Evolutionary conservation across 148 eudicot species (phyloP).

Genomic region (Diospyros kaki): DNA sequence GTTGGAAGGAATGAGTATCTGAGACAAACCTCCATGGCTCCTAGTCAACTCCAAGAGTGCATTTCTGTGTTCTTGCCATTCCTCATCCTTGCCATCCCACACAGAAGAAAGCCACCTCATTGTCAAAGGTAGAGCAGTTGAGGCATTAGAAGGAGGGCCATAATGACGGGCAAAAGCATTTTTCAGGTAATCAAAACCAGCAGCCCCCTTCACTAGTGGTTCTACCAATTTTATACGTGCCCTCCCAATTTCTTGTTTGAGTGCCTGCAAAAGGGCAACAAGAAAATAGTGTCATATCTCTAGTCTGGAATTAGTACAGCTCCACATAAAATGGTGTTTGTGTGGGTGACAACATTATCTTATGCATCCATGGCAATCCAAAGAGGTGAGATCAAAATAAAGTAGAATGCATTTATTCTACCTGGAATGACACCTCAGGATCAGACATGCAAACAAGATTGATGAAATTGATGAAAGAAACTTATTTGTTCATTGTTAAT

Average conservation of each 20-base stretch:
- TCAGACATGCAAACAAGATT: too few relatives aligned
- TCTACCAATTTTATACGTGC: slow-evolving; percentile 77
- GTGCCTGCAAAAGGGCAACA: slow-evolving; percentile 29
- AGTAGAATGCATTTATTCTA: too few relatives aligned
- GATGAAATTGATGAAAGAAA: too few relatives aligned
- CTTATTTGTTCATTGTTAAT: too few relatives aligned
- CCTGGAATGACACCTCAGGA: too few relatives aligned
- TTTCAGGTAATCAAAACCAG: slow-evolving; percentile 64
- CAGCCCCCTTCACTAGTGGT: slow-evolving; percentile 81
- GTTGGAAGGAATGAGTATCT: slow-evolving; percentile 44
- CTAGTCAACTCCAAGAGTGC: slow-evolving; percentile 35
- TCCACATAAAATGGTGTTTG: neutral
- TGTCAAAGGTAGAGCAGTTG: slow-evolving; percentile 58
- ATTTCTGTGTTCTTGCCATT: slow-evolving; percentile 64
- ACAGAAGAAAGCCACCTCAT: slow-evolving; percentile 58
- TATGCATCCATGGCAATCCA: neutral
- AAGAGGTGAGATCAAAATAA: too few relatives aligned
- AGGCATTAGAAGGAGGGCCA: slow-evolving; percentile 64
- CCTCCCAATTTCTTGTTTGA: slow-evolving; percentile 81
- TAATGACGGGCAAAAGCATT: slow-evolving; percentile 54
- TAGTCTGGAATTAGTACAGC: too few relatives aligned
- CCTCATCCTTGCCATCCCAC: slow-evolving; percentile 43
- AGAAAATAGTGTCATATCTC: neutral
- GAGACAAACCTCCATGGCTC: slow-evolving; percentile 27
- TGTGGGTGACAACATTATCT: neutral